Base-by-base conservation (phyloP, 176 grass and related monocot species). In the Oryza meyeriana region DNA sequence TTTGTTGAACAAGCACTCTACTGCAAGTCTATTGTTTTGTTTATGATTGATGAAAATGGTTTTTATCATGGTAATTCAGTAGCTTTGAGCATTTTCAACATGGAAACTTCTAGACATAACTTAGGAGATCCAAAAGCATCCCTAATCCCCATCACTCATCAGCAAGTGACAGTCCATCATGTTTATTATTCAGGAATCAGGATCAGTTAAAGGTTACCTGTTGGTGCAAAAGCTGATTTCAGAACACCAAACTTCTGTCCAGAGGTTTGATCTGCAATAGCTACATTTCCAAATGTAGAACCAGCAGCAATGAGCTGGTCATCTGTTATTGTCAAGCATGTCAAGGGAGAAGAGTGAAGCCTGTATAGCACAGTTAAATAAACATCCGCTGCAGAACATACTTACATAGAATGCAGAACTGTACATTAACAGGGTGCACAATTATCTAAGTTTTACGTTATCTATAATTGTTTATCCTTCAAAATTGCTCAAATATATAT, bases 251-350 rank as follows among this genome's bases (percentile, higher is more conserved):
- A 69, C 26, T 85, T 82, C 77, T 98, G 75, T 61, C 95, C 95
- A 65, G 92, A 95, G 26, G 84, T 85, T 33, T 94, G 90, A 89
- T 98, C 95, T 64, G 90, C 86, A 93, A 95, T 82, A 79, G 92
- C 75, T 76, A 98, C 45, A 78, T 38, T 93, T 82, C 95, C 95
- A 82, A 98, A 95, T 81, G 90, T 88, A 81, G 92, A 98, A 82
- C 95, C 95, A 88, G 85, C 86, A 38, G 90, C 36, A 77, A 98
- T 89, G 76, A 98, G 73, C 24, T 94, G 95, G 66, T 98, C 92
- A 67, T 93, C 90, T 48, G 86, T 93, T 70, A 97, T 12, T 72
- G 81, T 83, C 87, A 98, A 80, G 82, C 92, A 98, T 79, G 90
- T 93, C 66, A 98, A 80, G 7, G 90, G 90, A 71, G 88, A 94